phyloP scores from a whole-genome alignment of 805 yeast genomes.

The Saccharomyces mikatae region DNA sequence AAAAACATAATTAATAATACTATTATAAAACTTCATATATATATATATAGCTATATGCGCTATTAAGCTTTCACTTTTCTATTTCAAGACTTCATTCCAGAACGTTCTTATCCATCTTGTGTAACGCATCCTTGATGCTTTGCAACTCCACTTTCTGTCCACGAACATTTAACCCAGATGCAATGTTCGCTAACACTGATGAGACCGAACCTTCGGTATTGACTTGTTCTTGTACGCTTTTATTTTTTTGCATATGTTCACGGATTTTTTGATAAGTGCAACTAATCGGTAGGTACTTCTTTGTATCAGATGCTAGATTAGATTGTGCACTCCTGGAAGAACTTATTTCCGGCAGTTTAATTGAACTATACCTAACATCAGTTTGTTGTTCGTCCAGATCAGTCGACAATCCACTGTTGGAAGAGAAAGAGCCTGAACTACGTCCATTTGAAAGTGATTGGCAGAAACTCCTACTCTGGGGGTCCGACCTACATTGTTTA shows the following conservation, averaged over 20 bases:
- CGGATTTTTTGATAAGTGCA: slow-evolving; percentile 85
- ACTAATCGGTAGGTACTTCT: slow-evolving; percentile 66
- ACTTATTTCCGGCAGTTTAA: background rate
- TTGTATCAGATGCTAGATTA: background rate
- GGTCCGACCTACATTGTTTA: background rate
- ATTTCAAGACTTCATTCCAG: background rate
- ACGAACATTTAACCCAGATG: slow-evolving; percentile 19
- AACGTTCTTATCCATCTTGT: slow-evolving; percentile 62
- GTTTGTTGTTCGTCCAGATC: background rate
- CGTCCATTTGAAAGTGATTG: background rate
- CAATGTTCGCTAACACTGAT: slow-evolving; percentile 3
- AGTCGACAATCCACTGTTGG: background rate
- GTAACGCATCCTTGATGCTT: slow-evolving; percentile 73
- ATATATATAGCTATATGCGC: background rate
- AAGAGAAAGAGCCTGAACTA: background rate
- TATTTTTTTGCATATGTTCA: slow-evolving; percentile 51
- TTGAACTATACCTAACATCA: background rate
- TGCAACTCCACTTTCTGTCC: slow-evolving; percentile 92
- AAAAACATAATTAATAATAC: background rate
- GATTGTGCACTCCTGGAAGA: background rate
- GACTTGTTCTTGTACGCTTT: background rate
- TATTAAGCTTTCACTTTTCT: background rate
- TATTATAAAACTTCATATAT: background rate
- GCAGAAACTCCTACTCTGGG: background rate
- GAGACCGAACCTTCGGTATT: background rate